These are phyloP conservation scores for Amoeboradix gromovi DNA, from an alignment of 371 early-diverging fungal genomes.

Conservation along the genomic window DNA sequence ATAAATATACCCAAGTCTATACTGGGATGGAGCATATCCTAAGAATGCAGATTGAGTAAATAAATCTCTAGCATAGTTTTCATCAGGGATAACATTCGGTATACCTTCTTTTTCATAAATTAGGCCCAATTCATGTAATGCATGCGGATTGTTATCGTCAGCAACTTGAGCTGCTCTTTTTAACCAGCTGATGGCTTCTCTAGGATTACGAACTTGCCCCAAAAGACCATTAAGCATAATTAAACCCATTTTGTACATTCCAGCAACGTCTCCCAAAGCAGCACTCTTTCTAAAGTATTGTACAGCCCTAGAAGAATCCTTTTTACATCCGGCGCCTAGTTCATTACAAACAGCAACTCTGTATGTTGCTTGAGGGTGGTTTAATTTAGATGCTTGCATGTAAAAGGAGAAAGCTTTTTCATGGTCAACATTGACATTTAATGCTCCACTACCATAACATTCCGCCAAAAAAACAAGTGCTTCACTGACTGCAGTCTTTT, in stretches of 20 bases:
- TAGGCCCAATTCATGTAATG: slow-evolving; percentile 63
- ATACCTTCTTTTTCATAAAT: slow-evolving; percentile 51
- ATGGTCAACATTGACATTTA: slow-evolving; percentile 43
- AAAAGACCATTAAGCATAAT: slow-evolving; percentile 45
- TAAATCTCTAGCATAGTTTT: slow-evolving; percentile 49
- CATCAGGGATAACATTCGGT: slow-evolving; percentile 16
- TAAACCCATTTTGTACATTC: slow-evolving; percentile 85
- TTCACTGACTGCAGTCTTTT: slow-evolving; percentile 27
- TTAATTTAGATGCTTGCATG: slow-evolving; percentile 63
- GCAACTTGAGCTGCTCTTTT: slow-evolving; percentile 50
- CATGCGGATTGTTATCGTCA: slow-evolving; percentile 62
- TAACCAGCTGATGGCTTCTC: slow-evolving; percentile 75
- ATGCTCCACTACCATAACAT: slow-evolving; percentile 33
- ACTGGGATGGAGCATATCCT: slow-evolving; percentile 71
- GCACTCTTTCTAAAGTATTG: slow-evolving; percentile 81
- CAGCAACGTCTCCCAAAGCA: slow-evolving; percentile 57
- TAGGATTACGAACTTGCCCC: slow-evolving; percentile 28
- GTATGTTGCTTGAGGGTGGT: slow-evolving; percentile 68
- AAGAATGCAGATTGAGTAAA: slow-evolving; percentile 66
- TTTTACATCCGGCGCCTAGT: slow-evolving; percentile 62
- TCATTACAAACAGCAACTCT: slow-evolving; percentile 85
- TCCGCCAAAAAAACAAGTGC: slow-evolving; percentile 71
- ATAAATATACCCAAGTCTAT: slow-evolving; percentile 66
- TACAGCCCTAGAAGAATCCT: slow-evolving; percentile 47
- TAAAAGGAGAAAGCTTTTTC: slow-evolving; percentile 70